phyloP scores from a whole-genome alignment of 1,284 basidiomycete species.

The Ustilago nuda region DNA sequence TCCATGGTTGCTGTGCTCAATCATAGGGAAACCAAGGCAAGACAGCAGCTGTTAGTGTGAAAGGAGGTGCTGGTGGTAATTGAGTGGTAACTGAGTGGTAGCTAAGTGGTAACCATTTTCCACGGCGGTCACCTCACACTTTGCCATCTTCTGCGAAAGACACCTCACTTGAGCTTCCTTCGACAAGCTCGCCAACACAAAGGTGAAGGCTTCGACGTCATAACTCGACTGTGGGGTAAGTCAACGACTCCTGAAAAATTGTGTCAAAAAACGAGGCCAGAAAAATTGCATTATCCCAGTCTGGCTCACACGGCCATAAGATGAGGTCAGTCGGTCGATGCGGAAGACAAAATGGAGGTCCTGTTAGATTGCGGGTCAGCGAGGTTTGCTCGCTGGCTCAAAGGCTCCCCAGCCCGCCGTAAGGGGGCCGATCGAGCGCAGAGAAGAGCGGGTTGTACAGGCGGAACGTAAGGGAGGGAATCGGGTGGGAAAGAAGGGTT shows the following conservation, averaged over 20 bases:
- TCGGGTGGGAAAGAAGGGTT: too few species aligned
- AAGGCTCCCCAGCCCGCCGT: too few species aligned
- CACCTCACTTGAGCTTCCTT: not conserved
- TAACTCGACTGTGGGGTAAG: constrained; percentile 12
- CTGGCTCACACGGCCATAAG: too few species aligned
- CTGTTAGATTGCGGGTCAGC: too few species aligned
- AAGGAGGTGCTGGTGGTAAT: not conserved
- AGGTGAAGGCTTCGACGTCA: constrained; percentile 18
- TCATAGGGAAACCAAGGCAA: too few species aligned
- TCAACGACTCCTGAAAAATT: not conserved
- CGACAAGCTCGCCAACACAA: constrained; percentile 10
- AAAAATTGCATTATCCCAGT: not conserved
- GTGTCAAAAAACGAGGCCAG: not conserved
- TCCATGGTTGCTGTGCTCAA: too few species aligned
- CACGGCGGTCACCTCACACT: not conserved
- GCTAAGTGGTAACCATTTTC: not conserved
- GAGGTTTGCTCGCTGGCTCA: too few species aligned
- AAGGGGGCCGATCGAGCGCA: not conserved
- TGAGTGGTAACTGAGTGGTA: constrained; percentile 1
- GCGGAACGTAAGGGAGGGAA: too few species aligned
- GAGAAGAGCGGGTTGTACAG: too few species aligned
- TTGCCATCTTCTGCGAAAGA: not conserved
- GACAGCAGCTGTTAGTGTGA: too few species aligned
- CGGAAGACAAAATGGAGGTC: too few species aligned
- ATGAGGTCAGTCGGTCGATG: too few species aligned